Evolutionary conservation across 2,329 filamentous ascomycete genomes (phyloP), one percentile per base, ranked within the genome.

Genomic region (Fusarium sublunatum): DNA sequence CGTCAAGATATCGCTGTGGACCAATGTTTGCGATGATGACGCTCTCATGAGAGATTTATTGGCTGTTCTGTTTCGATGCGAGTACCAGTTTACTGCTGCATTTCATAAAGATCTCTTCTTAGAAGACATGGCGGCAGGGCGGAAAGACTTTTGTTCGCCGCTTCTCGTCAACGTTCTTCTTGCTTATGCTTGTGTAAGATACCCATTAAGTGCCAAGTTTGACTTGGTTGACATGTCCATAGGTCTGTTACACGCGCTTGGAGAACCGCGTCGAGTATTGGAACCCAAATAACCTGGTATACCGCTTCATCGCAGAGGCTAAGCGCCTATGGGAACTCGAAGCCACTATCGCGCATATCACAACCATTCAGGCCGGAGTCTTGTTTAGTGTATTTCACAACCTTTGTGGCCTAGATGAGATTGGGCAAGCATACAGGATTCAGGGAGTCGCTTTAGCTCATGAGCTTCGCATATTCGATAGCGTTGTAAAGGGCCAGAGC

Each of bases 21-120:
- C 78, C 0, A 49, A 52, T 0, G 73, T 79, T 4, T 73, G 71
- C 35, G 49, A 61, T 6, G 73, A 80, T 26, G 72, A 80, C 35
- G 49, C 15, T 1, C 65, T 80, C 7, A 74, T 79, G 70, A 68
- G 72, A 26, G 72, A 73, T 9, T 56, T 77, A 0, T 53, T 77
- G 1, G 36, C 24, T 1, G 53, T 64, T 1, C 70, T 71, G 10
- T 65, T 77, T 6, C 71, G 70, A 2, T 74, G 73, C 54, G 76
- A 80, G 32, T 77, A 78, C 31, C 72, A 74, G 3, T 77, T 72
- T 61, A 72, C 73, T 1, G 65, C 74, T 0, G 66, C 67, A 0
- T 77, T 80, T 25, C 76, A 80, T 3, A 79, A 78, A 55, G 76
- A 78, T 25, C 67, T 66, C 1, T 78, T 81, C 28, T 53, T 80